Conservation (phyloP, 306 rosid genomes). For the Argentina anserina region DNA sequence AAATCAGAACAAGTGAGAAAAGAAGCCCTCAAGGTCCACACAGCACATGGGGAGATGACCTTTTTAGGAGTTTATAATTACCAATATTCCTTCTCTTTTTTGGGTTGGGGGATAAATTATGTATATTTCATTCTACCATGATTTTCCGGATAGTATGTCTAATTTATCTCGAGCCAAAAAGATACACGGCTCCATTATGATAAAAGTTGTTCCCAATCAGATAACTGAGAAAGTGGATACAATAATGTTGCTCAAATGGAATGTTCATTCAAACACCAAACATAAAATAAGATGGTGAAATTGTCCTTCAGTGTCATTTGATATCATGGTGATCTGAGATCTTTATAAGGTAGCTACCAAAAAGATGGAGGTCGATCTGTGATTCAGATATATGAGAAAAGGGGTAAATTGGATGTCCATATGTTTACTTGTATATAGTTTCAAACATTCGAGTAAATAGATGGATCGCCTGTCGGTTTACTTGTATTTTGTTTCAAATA, state of each 20-base stretch:
- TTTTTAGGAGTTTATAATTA: neutral
- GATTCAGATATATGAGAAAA: too few relatives aligned
- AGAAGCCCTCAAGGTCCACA: constrained; percentile 1
- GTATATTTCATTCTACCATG: neutral
- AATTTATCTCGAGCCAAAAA: constrained; percentile 1
- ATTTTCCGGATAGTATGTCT: neutral
- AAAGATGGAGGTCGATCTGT: too few relatives aligned
- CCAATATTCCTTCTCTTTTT: neutral
- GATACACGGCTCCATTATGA: neutral
- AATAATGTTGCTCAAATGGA: neutral
- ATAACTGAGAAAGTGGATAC: neutral
- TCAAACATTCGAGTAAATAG: too few relatives aligned
- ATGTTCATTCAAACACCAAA: too few relatives aligned
- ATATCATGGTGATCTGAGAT: too few relatives aligned
- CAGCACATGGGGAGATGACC: constrained; percentile 61
- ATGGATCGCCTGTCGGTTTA: too few relatives aligned
- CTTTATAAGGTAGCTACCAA: too few relatives aligned
- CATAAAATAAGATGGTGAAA: too few relatives aligned
- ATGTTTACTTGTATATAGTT: too few relatives aligned
- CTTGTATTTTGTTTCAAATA: too few relatives aligned
- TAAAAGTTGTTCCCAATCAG: neutral
- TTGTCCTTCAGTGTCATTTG: neutral
- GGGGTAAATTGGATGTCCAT: too few relatives aligned
- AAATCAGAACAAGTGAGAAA: constrained; percentile 13
- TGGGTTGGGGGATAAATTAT: neutral